Percentiles rank a stretch among this genome's conserved stretches.
Conservation (phyloP, 164 flowering plant species). For the Vitis amurensis region DNA sequence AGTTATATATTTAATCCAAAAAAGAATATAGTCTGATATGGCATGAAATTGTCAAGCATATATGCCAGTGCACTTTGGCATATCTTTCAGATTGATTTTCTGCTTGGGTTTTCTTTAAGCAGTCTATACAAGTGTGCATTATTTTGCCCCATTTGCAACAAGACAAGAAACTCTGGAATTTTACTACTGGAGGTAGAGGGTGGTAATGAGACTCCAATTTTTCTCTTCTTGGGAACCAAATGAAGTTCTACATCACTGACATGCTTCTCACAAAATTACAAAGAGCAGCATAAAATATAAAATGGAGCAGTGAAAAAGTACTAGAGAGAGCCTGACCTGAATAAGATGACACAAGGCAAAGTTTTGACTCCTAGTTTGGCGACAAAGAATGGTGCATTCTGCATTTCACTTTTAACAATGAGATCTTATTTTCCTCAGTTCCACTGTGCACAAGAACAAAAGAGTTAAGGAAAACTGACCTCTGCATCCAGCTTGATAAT, state of each 20-base stretch:
- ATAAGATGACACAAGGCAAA: slow-evolving; percentile 86
- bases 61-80: no score
- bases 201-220: no score
- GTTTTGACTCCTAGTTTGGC: slow-evolving; percentile 85
- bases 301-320: neutral
- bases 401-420: slow-evolving; percentile 30
- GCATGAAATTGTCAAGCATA: no score
- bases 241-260: neutral
- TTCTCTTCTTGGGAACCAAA: no score
- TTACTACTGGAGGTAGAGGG: no score
- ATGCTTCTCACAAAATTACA: neutral
- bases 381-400: slow-evolving; percentile 97
- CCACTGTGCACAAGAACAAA: neutral
- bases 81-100: no score
- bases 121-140: no score
- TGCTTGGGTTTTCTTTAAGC: no score
- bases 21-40: neutral
- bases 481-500: slow-evolving; percentile 92
- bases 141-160: no score
- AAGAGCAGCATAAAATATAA: neutral
- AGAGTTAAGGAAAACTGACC: slow-evolving; percentile 39
- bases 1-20: neutral
- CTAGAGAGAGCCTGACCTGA: slow-evolving; percentile 54
- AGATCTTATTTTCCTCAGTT: neutral
- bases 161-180: no score